Conservation (phyloP, 208 protist genomes). For the Leishmania aethiopica region DNA sequence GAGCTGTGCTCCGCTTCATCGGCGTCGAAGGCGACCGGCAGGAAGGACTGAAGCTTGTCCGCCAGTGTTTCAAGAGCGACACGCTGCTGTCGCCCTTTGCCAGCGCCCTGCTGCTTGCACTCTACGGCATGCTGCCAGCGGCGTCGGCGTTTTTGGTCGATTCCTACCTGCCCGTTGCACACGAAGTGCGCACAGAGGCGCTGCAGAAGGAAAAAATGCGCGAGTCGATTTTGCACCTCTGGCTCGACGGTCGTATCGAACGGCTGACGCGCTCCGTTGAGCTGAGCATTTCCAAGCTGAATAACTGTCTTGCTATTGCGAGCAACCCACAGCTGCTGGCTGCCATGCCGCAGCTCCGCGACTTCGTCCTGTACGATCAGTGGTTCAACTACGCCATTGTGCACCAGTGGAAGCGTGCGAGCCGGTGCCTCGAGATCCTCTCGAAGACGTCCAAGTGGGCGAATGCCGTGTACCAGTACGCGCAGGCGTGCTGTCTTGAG, state of each 20-base stretch:
- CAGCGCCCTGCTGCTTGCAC: slow-evolving; percentile 42
- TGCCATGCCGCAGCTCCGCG: slow-evolving; percentile 56
- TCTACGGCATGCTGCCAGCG: slow-evolving; percentile 48
- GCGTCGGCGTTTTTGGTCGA: slow-evolving; percentile 36
- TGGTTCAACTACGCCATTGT: slow-evolving; percentile 44
- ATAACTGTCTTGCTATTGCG: slow-evolving; percentile 39
- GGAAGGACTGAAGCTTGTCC: slow-evolving; percentile 40
- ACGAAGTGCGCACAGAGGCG: slow-evolving; percentile 28
- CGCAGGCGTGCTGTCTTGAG: slow-evolving; percentile 61
- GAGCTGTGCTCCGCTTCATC: slow-evolving; percentile 47
- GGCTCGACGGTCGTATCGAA: slow-evolving; percentile 52
- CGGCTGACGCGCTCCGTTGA: slow-evolving; percentile 46
- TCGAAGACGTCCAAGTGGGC: slow-evolving; percentile 62
- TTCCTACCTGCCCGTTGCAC: slow-evolving; percentile 32
- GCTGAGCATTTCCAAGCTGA: slow-evolving; percentile 31
- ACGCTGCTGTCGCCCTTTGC: slow-evolving; percentile 65
- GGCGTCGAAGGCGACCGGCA: slow-evolving; percentile 54
- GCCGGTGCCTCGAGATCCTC: slow-evolving; percentile 34
- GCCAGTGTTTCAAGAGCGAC: slow-evolving; percentile 52
- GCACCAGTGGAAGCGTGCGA: slow-evolving; percentile 43
- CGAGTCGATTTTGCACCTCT: slow-evolving; percentile 63
- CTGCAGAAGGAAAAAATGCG: slow-evolving; percentile 24
- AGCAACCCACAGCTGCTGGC: slow-evolving; percentile 41
- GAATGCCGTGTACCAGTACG: slow-evolving; percentile 61
- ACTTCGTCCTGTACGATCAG: slow-evolving; percentile 69